Base-by-base conservation (phyloP, 768 basidiomycete species). In the Termitomyces eurrhizus region DNA sequence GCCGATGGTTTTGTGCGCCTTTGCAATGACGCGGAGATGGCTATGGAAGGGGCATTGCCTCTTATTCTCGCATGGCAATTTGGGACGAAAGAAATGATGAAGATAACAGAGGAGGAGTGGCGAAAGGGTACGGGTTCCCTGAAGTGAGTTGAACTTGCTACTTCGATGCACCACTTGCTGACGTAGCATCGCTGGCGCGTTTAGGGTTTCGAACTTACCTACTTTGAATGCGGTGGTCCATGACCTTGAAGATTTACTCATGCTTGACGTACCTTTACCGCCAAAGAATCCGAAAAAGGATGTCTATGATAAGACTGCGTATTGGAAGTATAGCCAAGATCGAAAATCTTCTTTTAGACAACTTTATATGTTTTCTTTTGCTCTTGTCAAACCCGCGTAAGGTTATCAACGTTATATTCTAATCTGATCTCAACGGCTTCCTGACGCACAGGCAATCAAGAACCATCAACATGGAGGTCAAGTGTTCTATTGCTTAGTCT, bases 381-480 rank as follows among this genome's bases (percentile, higher is more conserved):
- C 70, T 7, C 79, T 92, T 55, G 83, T 86, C 33, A 93, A 92
- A 72, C 81, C 84, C 33, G 79, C 83, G 89, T 93, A 73, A 69
- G 88, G 21, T 57, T 49, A 9, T 81, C 8, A 21, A 49, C 42
- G n/a, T 42, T 11, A 8, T 50, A 49, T 7, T 32, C 16, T 35
- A 8, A 56, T 56, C 32, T 18, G 32, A 29, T 42, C 14, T 53
- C 39, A 56, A 42, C 21, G 37, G 14, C 9, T 3, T 39, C 3
- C 32, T 33, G 29, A 11, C 55, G 24, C 26, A 57, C 63, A 92
- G 90, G 69, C 81, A 83, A 69, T 84, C 84, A 21, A 81, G 85
- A 64, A 92, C 90, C 69, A 84, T 92, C 62, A 90, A 92, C 55
- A 89, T 93, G 79, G 90, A 93, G 75, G 90, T 89, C 62, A 66